phyloP scores from a whole-genome alignment of 2,329 filamentous ascomycete genomes.

The Massarina eburnea region DNA sequence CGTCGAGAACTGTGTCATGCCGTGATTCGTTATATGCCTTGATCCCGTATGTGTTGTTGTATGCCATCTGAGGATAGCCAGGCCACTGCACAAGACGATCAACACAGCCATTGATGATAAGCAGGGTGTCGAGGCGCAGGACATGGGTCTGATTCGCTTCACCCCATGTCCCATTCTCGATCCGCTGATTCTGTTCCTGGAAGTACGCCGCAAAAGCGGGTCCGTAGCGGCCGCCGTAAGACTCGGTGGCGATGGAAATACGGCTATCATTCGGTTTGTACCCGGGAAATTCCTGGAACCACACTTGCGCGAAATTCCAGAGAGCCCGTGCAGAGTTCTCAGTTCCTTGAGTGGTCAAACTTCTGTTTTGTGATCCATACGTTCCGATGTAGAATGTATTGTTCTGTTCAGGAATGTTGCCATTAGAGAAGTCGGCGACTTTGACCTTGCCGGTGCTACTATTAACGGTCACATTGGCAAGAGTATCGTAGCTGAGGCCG shows the following conservation, averaged over 20 bases:
- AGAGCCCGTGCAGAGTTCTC: conserved; percentile 57
- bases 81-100: conserved; percentile 53
- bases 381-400: conserved; percentile 57
- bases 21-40: conserved; percentile 52
- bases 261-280: conserved; percentile 62
- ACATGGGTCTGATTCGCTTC: conserved; percentile 39
- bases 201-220: conserved; percentile 60
- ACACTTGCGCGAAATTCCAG: conserved; percentile 63
- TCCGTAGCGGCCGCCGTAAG: conserved; percentile 61
- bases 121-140: conserved; percentile 52
- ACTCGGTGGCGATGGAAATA: conserved; percentile 53
- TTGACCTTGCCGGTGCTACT: conserved; percentile 22
- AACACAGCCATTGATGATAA: conserved; percentile 60
- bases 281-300: conserved; percentile 64
- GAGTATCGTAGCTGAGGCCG: conserved; percentile 55
- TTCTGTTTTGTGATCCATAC: conserved; percentile 49
- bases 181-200: conserved; percentile 58
- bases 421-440: conserved; percentile 32
- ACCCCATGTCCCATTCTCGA: conserved; percentile 45
- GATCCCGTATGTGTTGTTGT: conserved; percentile 63
- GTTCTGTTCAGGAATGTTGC: conserved; percentile 49
- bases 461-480: conserved; percentile 42
- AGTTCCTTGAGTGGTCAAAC: conserved; percentile 53
- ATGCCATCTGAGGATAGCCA: conserved; percentile 54
- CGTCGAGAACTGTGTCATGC: conserved; percentile 49